Conservation (phyloP, 176 grass and related monocot genomes). For the Oropetium thomaeum region DNA sequence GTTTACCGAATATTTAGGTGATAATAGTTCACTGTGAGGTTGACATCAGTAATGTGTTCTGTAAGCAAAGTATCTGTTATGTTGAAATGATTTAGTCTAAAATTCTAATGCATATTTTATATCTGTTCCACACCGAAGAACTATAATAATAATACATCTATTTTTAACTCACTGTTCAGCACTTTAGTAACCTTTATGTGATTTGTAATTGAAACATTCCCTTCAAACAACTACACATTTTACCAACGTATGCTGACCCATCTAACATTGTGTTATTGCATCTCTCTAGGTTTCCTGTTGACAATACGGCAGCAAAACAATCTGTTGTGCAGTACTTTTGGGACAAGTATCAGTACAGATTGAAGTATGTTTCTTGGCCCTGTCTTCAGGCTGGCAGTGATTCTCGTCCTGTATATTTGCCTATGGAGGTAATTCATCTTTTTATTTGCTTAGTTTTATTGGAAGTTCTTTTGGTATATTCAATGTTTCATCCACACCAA, state of each 20-base stretch:
- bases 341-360: slow-evolving; percentile 46
- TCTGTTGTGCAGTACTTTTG: slow-evolving; percentile 70
- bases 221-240: not conserved
- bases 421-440: slow-evolving; percentile 59
- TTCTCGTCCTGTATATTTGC: slow-evolving; percentile 59
- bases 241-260: not conserved
- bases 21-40: not conserved
- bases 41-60: not conserved
- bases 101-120: not conserved
- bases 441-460: not conserved
- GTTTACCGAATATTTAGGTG: not conserved
- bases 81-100: not conserved
- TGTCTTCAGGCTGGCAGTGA: slow-evolving; percentile 81
- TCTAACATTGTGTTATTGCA: not conserved
- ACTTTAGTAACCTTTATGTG: not conserved
- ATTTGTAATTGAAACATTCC: not conserved
- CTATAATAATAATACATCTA: too few species aligned
- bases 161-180: not conserved
- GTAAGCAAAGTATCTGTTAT: not conserved
- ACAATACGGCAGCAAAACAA: slow-evolving; percentile 40
- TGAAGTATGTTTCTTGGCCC: slow-evolving; percentile 49
- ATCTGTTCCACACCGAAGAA: not conserved
- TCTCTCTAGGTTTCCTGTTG: slow-evolving; percentile 64
- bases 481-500: not conserved
- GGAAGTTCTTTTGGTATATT: not conserved